Evolutionary conservation across 1,284 basidiomycete species (phyloP), one percentile per base, ranked within the genome.

Genomic region (Apiotrichum domesticum): DNA sequence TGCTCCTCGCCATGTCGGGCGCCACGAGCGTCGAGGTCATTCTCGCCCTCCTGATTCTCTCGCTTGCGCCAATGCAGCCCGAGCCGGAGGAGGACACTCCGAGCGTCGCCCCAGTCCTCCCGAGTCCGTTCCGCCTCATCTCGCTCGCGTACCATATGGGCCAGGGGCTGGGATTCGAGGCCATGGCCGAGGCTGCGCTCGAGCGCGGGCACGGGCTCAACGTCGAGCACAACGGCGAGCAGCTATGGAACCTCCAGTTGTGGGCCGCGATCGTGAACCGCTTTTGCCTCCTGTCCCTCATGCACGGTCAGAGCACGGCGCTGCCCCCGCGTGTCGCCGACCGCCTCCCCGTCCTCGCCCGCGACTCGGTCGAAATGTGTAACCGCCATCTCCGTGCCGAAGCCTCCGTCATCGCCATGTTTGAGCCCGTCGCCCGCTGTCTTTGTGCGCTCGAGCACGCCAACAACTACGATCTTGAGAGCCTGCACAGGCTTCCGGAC

Each of bases 81-180:
- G 52, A 56, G 11, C 44, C 37, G 42, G 35, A 9, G n/a, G 51
- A 57, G 7, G 46, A 37, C 34, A 14, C 35, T n/a, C 32, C 6
- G 6, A 6, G 15, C 6, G 39, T 9, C 15, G 58, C 46, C 8
- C 63, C 61, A 9, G 43, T 52, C 29, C 43, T 55, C 10, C 57
- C 62, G 9, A 56, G 64, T 3, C 45, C 57, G n/a, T 49, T 34
- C 43, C 55, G 66, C n/a, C 51, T 66, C n/a, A 55, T 67, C 34
- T 52, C 64, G 14, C 52, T 68, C 35, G 68, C 69, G 33, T 65
- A 66, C 46, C 48, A 56, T 15, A 57, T 68, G 14, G 66, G 69
- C 21, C 42, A 51, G 40, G 62, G 57, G 43, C 46, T 69, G 29
- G 66, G 66, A 1, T 48, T 66, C 54, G 54, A 62, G 21, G 29